A percentile compares a stretch with the other conserved stretches of the same genome.
phyloP scores from a whole-genome alignment of 345 rosid genomes.

The Eucalyptus fibrosa region DNA sequence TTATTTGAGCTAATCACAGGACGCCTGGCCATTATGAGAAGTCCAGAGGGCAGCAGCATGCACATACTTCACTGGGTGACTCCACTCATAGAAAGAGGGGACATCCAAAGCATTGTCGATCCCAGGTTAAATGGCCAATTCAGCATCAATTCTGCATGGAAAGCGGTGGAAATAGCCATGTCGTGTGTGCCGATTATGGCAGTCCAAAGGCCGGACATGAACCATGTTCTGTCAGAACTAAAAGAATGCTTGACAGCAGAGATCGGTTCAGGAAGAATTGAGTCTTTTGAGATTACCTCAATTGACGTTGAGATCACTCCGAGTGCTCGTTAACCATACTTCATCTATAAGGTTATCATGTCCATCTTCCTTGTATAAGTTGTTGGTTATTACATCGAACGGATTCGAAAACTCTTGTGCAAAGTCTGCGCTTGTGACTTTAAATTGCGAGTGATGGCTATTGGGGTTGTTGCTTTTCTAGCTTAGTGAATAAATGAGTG shows the following conservation, averaged over 20 bases:
- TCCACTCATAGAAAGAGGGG: conserved; percentile 3
- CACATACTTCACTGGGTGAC: conserved; percentile 28
- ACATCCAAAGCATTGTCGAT: conserved; percentile 21
- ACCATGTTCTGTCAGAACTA: conserved; percentile 14
- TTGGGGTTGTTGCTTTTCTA: neutral
- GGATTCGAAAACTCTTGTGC: neutral
- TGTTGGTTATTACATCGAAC: neutral
- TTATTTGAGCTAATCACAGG: conserved; percentile 42
- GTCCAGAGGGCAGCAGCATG: neutral
- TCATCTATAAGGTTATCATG: neutral
- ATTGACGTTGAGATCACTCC: neutral
- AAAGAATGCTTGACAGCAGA: conserved; percentile 18
- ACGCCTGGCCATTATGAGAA: conserved; percentile 13
- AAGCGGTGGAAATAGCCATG: conserved; percentile 23
- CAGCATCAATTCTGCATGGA: conserved; percentile 26
- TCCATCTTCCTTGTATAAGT: neutral
- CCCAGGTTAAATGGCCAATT: conserved; percentile 17
- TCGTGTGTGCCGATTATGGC: conserved; percentile 15
- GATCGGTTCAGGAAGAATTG: neutral
- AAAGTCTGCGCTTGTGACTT: neutral
- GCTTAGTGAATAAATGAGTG: no score
- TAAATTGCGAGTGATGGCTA: neutral
- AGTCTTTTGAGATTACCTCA: neutral
- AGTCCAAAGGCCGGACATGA: conserved; percentile 21
- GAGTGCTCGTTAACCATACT: neutral